Percentiles rank a stretch among this genome's conserved stretches.
Conservation (phyloP, 345 rosid genomes). For the Sapria himalayana region DNA sequence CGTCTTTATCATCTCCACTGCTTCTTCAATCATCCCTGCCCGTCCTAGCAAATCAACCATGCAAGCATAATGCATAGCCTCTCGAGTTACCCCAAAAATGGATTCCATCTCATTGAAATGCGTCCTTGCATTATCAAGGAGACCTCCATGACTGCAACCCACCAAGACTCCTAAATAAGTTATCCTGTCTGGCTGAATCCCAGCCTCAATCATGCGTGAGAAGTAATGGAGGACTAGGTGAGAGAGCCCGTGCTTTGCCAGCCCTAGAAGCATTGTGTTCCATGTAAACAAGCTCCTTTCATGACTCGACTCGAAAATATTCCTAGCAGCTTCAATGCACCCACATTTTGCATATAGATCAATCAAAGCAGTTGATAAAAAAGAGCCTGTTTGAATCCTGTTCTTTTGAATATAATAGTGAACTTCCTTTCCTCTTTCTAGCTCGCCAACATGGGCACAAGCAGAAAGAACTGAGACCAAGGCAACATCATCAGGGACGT, state of each 20-base stretch:
- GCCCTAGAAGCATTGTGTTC: constrained; percentile 58
- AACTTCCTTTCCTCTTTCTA: constrained; percentile 31
- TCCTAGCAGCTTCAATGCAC: constrained; percentile 21
- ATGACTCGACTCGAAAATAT: constrained; percentile 22
- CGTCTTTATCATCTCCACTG: constrained; percentile 27
- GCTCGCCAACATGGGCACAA: constrained; percentile 43
- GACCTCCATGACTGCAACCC: constrained; percentile 62
- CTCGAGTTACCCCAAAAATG: constrained; percentile 19
- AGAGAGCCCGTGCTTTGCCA: constrained; percentile 48
- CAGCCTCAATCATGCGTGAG: constrained; percentile 23
- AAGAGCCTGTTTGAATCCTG: constrained; percentile 23
- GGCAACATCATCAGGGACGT: constrained; percentile 31
- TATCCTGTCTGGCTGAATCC: constrained; percentile 37
- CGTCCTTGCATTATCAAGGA: constrained; percentile 34
- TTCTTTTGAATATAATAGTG: constrained; percentile 19
- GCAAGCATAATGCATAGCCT: constrained; percentile 54
- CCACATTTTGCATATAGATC: constrained; percentile 58
- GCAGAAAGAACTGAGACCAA: constrained; percentile 69
- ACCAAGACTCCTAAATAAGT: constrained; percentile 37
- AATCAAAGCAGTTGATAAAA: constrained; percentile 44
- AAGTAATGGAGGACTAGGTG: constrained; percentile 23
- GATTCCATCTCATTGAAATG: constrained; percentile 37
- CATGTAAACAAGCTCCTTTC: constrained; percentile 32
- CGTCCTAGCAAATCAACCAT: constrained; percentile 63
- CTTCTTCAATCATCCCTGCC: constrained; percentile 47